Conservation (phyloP, 352 stramenopile species). For the Hyaloperonospora arabidopsidis region DNA sequence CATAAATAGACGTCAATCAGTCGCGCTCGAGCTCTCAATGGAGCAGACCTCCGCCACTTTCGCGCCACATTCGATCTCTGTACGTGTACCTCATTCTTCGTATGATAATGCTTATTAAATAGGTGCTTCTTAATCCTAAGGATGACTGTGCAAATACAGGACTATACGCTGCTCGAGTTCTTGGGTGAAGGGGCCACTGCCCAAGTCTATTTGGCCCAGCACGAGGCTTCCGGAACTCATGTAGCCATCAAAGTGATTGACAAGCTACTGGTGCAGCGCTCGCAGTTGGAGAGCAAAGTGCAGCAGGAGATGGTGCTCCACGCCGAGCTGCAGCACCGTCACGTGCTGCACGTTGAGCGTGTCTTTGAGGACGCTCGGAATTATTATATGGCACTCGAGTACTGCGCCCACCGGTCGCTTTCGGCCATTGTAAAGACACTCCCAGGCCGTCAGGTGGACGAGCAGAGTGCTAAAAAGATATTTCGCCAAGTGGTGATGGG, state of each 20-base stretch:
- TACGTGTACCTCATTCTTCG: too few relatives aligned
- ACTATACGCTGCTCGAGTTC: slow-evolving; percentile 67
- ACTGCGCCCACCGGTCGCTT: slow-evolving; percentile 48
- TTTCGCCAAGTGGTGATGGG: slow-evolving; percentile 48
- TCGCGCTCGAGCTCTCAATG: too few relatives aligned
- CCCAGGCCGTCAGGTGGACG: slow-evolving; percentile 32
- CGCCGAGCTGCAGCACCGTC: slow-evolving; percentile 40
- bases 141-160: slow-evolving; percentile 24
- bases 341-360: slow-evolving; percentile 49
- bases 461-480: slow-evolving; percentile 36
- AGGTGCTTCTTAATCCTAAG: too few relatives aligned
- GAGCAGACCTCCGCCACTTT: too few relatives aligned
- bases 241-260: slow-evolving; percentile 83
- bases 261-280: slow-evolving; percentile 57
- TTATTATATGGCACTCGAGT: slow-evolving; percentile 69
- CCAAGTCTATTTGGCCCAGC: slow-evolving; percentile 65
- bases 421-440: slow-evolving; percentile 34
- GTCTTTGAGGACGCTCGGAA: slow-evolving; percentile 74
- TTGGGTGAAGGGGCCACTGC: slow-evolving; percentile 67
- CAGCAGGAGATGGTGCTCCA: slow-evolving; percentile 71
- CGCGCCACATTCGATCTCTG: too few relatives aligned
- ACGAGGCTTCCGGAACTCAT: slow-evolving; percentile 21
- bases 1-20: too few relatives aligned
- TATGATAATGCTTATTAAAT: too few relatives aligned
- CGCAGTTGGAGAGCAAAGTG: slow-evolving; percentile 50